Base-by-base conservation (phyloP, 495 filamentous ascomycete species). In the Hypoxylon perforatum region DNA sequence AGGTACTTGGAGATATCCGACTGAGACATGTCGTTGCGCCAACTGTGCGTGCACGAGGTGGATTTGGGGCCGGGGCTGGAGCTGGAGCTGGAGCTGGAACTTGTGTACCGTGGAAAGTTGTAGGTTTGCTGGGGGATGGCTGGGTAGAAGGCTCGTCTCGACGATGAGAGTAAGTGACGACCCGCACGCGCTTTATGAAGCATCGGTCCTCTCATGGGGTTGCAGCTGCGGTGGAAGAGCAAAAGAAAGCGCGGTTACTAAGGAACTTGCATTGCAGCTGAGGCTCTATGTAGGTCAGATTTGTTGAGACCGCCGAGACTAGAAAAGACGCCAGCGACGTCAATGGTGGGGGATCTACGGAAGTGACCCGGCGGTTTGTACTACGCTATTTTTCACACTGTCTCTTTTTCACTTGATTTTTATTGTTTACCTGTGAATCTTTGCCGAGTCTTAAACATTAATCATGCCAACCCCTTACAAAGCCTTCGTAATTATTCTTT, bases 1-100 rank as follows among this genome's bases (percentile, higher is more conserved):
- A 83, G 77, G 61, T 83, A 82, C 19, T 69, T 69, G 48, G 70
- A 63, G 22, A 83, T 77, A 21, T 82, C 80, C n/a, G 73, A 50
- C 30, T 76, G 64, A n/a, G 77, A 66, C 76, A 75, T 72, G 59
- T 28, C 7, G 25, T 28, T 28, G 7, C 3, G 54, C 54, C 58
- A 65, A 46, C 33, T 51, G 65, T 58, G 18, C 30, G 60, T 45
- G 49, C 36, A 25, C 45, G 23, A 14, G 9, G 49, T 23, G 10
- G 30, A 10, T 33, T 33, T 33, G 8, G 30, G 11, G 7, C 25
- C 25, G 30, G 30, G 11, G 30, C 30, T 33, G 7, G 30, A 33
- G 30, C 30, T 33, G 30, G 3, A 33, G 8, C 30, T 33, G 3
- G 30, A 10, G 30, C 30, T 33, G 3, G 57, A 61, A 46, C 63